Conservation (phyloP, 2,329 filamentous ascomycete genomes). For the Verticillium tricorpus region DNA sequence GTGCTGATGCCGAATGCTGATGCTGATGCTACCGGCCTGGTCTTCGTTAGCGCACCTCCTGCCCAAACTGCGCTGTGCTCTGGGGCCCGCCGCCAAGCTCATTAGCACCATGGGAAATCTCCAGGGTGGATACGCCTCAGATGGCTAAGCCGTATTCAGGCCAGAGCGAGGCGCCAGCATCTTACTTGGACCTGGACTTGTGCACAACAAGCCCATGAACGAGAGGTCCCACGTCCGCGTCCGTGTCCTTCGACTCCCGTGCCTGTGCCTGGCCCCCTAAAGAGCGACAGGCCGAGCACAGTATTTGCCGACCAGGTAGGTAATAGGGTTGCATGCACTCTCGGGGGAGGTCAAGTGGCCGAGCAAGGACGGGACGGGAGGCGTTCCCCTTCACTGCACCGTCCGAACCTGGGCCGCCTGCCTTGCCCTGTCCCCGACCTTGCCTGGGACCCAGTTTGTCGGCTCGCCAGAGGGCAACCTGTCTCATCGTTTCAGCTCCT, state of each 20-base stretch:
- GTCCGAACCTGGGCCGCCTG: not conserved
- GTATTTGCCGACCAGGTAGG: not conserved
- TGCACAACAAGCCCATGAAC: not conserved
- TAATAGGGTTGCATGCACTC: no score
- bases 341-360: no score
- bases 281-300: no score
- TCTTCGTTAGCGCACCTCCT: not conserved
- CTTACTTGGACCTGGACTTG: not conserved
- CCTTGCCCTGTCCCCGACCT: not conserved
- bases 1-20: no score
- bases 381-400: not conserved
- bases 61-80: not conserved
- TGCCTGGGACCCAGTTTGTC: not conserved
- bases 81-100: conserved; percentile 2
- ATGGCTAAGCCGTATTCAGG: not conserved
- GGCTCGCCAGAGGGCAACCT: not conserved
- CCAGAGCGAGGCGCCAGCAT: not conserved
- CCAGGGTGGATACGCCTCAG: conserved; percentile 3
- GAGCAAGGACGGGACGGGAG: not conserved
- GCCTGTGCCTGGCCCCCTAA: not conserved
- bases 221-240: not conserved
- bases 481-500: not conserved
- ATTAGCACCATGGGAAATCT: conserved; percentile 4
- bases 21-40: not conserved
- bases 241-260: not conserved